These are phyloP conservation scores for Daldinia vernicosa DNA, from an alignment of 495 filamentous ascomycete genomes.

Conservation along the genomic window DNA sequence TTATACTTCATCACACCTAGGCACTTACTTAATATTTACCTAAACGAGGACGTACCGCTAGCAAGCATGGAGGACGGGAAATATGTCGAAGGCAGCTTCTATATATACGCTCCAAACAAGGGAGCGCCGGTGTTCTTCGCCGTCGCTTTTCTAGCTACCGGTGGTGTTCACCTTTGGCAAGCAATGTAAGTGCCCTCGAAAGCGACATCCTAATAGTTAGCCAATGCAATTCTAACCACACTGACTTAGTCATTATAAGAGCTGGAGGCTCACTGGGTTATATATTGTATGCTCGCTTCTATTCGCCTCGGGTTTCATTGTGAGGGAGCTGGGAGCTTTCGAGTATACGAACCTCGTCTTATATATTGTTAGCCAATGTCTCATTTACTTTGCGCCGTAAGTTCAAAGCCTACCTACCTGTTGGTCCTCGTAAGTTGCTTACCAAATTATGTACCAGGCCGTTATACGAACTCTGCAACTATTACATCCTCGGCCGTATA, in stretches of 20 bases:
- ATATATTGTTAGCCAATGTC: constrained; percentile 67
- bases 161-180: constrained; percentile 67
- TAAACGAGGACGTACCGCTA: not conserved
- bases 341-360: constrained; percentile 64
- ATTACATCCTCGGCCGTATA: constrained; percentile 77
- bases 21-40: not conserved
- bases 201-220: not conserved
- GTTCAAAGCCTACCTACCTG: constrained; percentile 37
- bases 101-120: constrained; percentile 80
- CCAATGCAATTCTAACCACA: constrained; percentile 53
- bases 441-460: constrained; percentile 56
- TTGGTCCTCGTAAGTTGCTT: not conserved
- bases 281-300: constrained; percentile 52
- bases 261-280: constrained; percentile 52
- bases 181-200: constrained; percentile 60
- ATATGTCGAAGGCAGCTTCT: constrained; percentile 63
- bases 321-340: constrained; percentile 65
- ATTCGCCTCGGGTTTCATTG: constrained; percentile 67
- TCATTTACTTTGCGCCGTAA: constrained; percentile 73
- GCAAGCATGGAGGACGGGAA: constrained; percentile 50
- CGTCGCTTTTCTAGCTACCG: constrained; percentile 69
- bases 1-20: not conserved
- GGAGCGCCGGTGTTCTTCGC: constrained; percentile 74
- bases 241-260: constrained; percentile 62
- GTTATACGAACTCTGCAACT: constrained; percentile 77